These are phyloP conservation scores for Sugiyamaella valdiviana DNA, from an alignment of 805 yeast species.

Conservation along the genomic window DNA sequence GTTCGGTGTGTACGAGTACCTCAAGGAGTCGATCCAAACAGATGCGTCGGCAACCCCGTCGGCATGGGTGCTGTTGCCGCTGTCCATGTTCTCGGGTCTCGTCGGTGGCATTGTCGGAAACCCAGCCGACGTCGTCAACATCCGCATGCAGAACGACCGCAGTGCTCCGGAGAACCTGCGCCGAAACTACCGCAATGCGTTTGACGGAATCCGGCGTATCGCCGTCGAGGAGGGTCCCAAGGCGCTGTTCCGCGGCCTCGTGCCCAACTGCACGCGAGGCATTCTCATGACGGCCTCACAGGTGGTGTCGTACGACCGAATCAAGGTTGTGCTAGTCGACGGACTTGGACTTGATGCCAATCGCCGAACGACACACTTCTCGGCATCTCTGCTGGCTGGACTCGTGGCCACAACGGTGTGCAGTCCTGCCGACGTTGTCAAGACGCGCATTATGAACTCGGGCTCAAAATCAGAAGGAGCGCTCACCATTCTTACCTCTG, in stretches of 20 bases:
- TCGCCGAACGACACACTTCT: constrained; percentile 64
- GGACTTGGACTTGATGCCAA: constrained; percentile 47
- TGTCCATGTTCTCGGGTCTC: constrained; percentile 82
- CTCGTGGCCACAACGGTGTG: constrained; percentile 86
- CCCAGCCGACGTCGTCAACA: constrained; percentile 81
- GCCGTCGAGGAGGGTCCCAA: constrained; percentile 51
- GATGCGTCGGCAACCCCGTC: constrained; percentile 42
- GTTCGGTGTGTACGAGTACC: constrained; percentile 76
- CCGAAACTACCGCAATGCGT: constrained; percentile 69
- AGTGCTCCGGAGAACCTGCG: constrained; percentile 57
- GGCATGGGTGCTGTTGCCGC: constrained; percentile 59
- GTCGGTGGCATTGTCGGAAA: constrained; percentile 82
- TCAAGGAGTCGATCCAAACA: constrained; percentile 47
- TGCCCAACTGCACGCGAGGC: constrained; percentile 75
- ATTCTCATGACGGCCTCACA: constrained; percentile 86
- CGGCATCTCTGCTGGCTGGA: constrained; percentile 76
- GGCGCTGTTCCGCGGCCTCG: constrained; percentile 64
- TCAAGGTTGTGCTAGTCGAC: constrained; percentile 54
- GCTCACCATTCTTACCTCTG: constrained; percentile 42
- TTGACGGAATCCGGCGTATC: constrained; percentile 66
- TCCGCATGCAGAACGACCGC: constrained; percentile 86
- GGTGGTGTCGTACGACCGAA: constrained; percentile 78
- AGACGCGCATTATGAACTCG: constrained; percentile 79
- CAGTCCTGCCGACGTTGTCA: constrained; percentile 87
- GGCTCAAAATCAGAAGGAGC: constrained; percentile 37